Evolutionary conservation across 305 asterid species (phyloP).

Genomic region (Solanum hybrid): DNA sequence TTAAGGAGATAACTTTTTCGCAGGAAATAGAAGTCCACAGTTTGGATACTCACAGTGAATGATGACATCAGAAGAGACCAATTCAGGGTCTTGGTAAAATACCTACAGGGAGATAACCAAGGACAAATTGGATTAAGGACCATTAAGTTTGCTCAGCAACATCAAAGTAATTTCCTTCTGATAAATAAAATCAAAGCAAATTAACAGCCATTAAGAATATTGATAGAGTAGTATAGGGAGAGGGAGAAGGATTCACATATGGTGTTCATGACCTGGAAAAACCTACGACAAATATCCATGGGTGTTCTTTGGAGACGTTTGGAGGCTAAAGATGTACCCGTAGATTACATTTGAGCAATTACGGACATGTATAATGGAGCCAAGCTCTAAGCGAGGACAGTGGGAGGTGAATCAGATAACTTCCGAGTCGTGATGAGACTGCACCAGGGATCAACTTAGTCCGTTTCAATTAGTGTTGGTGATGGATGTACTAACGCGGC

Average conservation of each 20-base stretch:
- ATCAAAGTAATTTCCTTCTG: background rate
- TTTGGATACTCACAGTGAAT: slow-evolving; percentile 46
- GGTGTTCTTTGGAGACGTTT: background rate
- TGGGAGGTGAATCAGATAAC: background rate
- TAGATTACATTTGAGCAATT: background rate
- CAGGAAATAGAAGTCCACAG: background rate
- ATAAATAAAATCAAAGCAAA: background rate
- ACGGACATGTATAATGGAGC: background rate
- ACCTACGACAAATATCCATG: background rate
- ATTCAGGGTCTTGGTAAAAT: slow-evolving; percentile 44
- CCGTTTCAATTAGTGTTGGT: background rate
- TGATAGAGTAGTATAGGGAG: background rate
- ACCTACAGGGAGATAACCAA: slow-evolving; percentile 3
- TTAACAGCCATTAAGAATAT: background rate
- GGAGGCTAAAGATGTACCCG: background rate
- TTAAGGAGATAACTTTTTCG: background rate
- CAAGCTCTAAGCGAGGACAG: background rate
- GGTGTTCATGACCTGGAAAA: background rate
- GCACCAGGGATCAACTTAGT: background rate
- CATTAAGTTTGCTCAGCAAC: background rate
- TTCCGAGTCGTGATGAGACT: background rate
- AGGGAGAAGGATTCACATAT: background rate
- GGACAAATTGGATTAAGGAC: background rate
- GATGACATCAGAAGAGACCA: slow-evolving; percentile 89
- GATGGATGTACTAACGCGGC: background rate